Conservation (phyloP, 1,139 yeast species). For the Pichia sp. region DNA sequence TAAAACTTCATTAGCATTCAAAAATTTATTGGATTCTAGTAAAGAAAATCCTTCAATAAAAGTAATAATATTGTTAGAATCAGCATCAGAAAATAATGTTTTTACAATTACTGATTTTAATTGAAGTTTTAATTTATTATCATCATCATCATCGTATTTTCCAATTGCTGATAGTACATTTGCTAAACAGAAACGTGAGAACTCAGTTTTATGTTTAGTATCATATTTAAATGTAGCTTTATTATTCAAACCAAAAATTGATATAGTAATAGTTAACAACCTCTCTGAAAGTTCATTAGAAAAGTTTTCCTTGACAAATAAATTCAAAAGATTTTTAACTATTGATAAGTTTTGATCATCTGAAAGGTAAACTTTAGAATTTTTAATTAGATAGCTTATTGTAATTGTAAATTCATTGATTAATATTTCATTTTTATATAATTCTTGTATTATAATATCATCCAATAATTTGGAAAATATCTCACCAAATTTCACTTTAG, state of each 20-base stretch:
- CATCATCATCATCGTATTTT: neutral
- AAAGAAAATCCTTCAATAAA: slow-evolving; percentile 21
- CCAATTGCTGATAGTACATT: slow-evolving; percentile 13
- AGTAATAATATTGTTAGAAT: slow-evolving; percentile 13
- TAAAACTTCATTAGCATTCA: slow-evolving; percentile 10
- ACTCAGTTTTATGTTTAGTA: slow-evolving; percentile 22
- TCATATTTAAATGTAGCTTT: slow-evolving; percentile 19
- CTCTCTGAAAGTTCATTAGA: slow-evolving; percentile 2
- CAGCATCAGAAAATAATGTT: slow-evolving; percentile 20
- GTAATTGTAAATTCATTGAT: slow-evolving; percentile 11
- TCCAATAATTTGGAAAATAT: slow-evolving; percentile 23
- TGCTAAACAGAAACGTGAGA: slow-evolving; percentile 23
- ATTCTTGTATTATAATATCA: slow-evolving; percentile 10
- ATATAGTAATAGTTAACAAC: slow-evolving; percentile 7
- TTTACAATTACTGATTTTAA: slow-evolving; percentile 16
- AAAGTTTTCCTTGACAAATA: slow-evolving; percentile 4
- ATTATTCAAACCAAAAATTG: slow-evolving; percentile 22
- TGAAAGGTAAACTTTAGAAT: slow-evolving; percentile 25
- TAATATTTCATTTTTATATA: slow-evolving; percentile 8
- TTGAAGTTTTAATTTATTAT: neutral
- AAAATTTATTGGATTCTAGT: slow-evolving; percentile 10
- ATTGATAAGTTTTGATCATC: slow-evolving; percentile 24
- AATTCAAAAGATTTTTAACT: slow-evolving; percentile 15
- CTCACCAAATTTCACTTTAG: slow-evolving; percentile 36
- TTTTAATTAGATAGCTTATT: slow-evolving; percentile 16